Evolutionary conservation across 495 filamentous ascomycete species (phyloP).

Genomic region (Neurospora terricola): DNA sequence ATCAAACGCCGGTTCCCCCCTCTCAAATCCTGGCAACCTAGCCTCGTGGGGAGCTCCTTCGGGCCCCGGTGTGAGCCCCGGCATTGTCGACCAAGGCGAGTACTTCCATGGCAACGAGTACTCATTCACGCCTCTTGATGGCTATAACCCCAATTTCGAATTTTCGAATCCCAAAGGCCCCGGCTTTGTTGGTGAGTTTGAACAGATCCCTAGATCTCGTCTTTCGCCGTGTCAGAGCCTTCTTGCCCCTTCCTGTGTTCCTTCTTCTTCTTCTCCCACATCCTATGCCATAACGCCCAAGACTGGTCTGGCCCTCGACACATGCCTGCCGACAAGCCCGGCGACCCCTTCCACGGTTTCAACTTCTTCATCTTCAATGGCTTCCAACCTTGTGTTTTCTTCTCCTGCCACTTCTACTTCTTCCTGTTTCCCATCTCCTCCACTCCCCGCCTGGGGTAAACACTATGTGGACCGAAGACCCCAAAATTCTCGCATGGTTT

Average conservation of each 20-base stretch:
- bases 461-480: slow-evolving; percentile 15
- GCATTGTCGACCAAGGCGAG: slow-evolving; percentile 53
- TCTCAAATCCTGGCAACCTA: slow-evolving; percentile 51
- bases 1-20: slow-evolving; percentile 74
- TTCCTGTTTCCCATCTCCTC: slow-evolving; percentile 35
- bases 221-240: slow-evolving; percentile 4
- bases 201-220: slow-evolving; percentile 23
- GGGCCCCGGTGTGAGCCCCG: slow-evolving; percentile 55
- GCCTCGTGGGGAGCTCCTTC: slow-evolving; percentile 46
- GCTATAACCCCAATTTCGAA: slow-evolving; percentile 46
- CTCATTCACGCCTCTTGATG: slow-evolving; percentile 37
- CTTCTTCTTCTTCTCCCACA: slow-evolving; percentile 19
- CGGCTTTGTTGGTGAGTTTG: slow-evolving; percentile 73
- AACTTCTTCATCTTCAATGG: slow-evolving; percentile 10
- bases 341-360: slow-evolving; percentile 20
- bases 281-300: slow-evolving; percentile 20
- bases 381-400: slow-evolving; percentile 33
- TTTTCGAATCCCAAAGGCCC: slow-evolving; percentile 41
- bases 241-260: slow-evolving; percentile 15
- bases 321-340: slow-evolving; percentile 24
- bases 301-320: slow-evolving; percentile 19
- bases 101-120: slow-evolving; percentile 50
- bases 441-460: slow-evolving; percentile 20
- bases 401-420: slow-evolving; percentile 39
- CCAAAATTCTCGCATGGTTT: slow-evolving; percentile 17